phyloP scores from a whole-genome alignment of 2,329 filamentous ascomycete species.

The Diplodia mutila region DNA sequence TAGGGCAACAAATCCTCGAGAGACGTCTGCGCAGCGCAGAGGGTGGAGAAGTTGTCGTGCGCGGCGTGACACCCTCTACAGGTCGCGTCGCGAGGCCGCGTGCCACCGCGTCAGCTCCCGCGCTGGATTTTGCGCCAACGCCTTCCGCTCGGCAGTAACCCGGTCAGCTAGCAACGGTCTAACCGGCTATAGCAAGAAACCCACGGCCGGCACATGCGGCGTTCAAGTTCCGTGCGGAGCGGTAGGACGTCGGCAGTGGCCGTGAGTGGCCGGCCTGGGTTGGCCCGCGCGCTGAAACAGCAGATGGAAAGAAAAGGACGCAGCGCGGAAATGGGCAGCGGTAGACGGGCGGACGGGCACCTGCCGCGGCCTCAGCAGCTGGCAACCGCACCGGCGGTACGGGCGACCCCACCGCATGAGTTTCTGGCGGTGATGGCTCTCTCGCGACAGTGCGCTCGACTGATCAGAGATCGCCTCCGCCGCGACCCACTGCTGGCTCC shows the following conservation, averaged over 20 bases:
- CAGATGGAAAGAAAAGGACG: constrained; percentile 2
- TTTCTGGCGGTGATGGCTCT: background rate
- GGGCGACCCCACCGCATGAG: constrained; percentile 4
- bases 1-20: background rate
- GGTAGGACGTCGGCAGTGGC: background rate
- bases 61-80: constrained; percentile 2
- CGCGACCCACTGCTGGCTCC: constrained; percentile 12
- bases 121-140: constrained; percentile 1
- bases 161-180: constrained; percentile 6
- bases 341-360: background rate
- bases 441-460: background rate
- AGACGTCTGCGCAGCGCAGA: background rate
- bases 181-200: constrained; percentile 22
- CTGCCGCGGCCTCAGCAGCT: background rate
- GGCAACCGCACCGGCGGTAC: background rate
- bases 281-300: constrained; percentile 17
- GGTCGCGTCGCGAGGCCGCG: constrained; percentile 10
- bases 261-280: constrained; percentile 1
- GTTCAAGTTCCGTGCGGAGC: constrained; percentile 7
- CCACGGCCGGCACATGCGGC: constrained; percentile 15
- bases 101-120: constrained; percentile 23
- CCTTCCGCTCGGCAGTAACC: constrained; percentile 23
- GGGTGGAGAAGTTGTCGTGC: background rate
- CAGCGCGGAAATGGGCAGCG: background rate
- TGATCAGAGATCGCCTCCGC: constrained; percentile 20